phyloP scores from a whole-genome alignment of 768 basidiomycete genomes.

The Leucosporidium scottii region DNA sequence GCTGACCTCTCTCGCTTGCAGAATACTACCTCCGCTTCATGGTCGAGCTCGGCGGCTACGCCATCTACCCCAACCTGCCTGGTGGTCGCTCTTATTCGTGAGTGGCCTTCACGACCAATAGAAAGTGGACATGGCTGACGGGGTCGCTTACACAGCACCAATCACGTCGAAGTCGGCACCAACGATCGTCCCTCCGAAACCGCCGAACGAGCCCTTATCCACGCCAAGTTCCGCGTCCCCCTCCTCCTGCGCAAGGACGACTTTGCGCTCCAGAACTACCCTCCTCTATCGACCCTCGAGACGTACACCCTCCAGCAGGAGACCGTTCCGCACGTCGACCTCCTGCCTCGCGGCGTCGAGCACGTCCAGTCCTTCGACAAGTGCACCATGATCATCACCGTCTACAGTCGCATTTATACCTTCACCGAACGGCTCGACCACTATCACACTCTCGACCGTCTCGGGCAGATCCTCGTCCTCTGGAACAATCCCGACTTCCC shows the following conservation, averaged over 20 bases:
- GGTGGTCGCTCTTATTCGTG: background rate
- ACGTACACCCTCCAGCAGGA: background rate
- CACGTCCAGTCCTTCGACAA: conserved; percentile 4
- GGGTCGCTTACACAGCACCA: too few relatives aligned
- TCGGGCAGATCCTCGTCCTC: conserved; percentile 4
- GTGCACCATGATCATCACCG: conserved; percentile 5
- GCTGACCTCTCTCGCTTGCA: background rate
- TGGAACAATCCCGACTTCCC: conserved; percentile 1
- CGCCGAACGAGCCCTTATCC: background rate
- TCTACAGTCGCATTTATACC: conserved; percentile 1
- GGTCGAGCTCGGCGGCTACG: conserved; percentile 4
- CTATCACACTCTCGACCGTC: background rate
- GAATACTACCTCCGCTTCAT: conserved; percentile 8
- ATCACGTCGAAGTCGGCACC: too few relatives aligned
- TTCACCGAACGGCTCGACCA: conserved; percentile 1
- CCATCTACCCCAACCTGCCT: conserved; percentile 8
- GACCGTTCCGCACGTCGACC: background rate
- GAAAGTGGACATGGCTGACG: too few relatives aligned
- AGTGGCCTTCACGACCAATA: too few relatives aligned
- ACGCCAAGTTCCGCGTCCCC: background rate
- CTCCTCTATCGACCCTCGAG: background rate
- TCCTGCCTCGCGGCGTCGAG: background rate
- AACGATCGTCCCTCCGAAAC: background rate
- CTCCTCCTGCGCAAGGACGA: background rate
- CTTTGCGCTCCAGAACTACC: background rate